These are phyloP conservation scores for Botryotinia globosa DNA, from an alignment of 2,329 filamentous ascomycete species.

Conservation along the genomic window DNA sequence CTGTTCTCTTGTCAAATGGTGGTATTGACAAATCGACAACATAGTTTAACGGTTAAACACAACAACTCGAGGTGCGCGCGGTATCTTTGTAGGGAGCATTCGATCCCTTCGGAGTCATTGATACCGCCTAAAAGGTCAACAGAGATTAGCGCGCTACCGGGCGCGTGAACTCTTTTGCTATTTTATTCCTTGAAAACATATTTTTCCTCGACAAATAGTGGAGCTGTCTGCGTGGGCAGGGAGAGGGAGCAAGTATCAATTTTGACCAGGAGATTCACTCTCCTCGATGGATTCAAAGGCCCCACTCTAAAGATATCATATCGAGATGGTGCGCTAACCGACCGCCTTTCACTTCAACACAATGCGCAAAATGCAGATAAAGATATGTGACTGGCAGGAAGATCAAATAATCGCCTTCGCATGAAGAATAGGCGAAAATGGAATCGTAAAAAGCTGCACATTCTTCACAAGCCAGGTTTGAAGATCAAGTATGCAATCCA, in stretches of 20 bases:
- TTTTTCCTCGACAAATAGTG: background rate
- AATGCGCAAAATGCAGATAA: background rate
- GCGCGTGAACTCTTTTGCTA: conserved; percentile 1
- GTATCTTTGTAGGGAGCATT: conserved; percentile 12
- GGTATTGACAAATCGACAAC: conserved; percentile 7
- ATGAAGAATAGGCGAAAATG: too few relatives aligned
- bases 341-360: background rate
- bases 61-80: conserved; percentile 2
- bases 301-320: background rate
- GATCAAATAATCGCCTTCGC: background rate
- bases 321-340: background rate
- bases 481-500: background rate
- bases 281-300: background rate
- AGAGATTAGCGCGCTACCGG: background rate
- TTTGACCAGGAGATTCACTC: background rate
- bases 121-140: background rate
- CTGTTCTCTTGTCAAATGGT: background rate
- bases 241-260: background rate
- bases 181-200: background rate
- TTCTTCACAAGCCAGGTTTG: background rate
- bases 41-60: background rate
- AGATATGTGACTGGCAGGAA: background rate
- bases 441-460: too few relatives aligned
- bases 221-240: background rate
- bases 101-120: conserved; percentile 5